Percentiles rank a stretch among this genome's conserved stretches.
These are phyloP conservation scores for Diplodia scrobiculata DNA, from an alignment of 2,329 filamentous ascomycete species.

Conservation along the genomic window DNA sequence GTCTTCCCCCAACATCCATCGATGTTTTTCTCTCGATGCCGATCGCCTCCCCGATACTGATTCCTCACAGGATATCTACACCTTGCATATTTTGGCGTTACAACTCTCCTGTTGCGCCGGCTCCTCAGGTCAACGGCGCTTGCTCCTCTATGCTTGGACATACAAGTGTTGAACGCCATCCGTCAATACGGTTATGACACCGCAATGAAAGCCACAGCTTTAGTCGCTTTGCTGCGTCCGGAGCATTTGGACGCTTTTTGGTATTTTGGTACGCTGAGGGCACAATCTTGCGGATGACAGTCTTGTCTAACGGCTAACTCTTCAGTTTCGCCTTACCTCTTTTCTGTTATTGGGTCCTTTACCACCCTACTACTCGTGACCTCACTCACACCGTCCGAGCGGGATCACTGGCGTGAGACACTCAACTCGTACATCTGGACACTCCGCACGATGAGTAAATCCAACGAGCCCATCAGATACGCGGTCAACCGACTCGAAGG, in stretches of 20 bases:
- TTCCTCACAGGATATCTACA: slow-evolving; percentile 25
- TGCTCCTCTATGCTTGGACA: slow-evolving; percentile 31
- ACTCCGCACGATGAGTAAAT: slow-evolving; percentile 43
- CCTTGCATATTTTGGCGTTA: slow-evolving; percentile 30
- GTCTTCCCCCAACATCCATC: background rate
- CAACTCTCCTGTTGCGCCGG: slow-evolving; percentile 29
- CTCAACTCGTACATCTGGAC: slow-evolving; percentile 31
- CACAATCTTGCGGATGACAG: background rate
- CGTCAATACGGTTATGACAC: slow-evolving; percentile 26
- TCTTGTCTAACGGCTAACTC: background rate
- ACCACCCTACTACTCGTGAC: slow-evolving; percentile 30
- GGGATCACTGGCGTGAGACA: slow-evolving; percentile 30
- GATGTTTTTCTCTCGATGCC: background rate
- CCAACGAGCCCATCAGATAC: slow-evolving; percentile 44
- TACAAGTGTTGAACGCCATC: slow-evolving; percentile 23
- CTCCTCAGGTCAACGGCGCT: slow-evolving; percentile 31
- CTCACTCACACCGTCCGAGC: slow-evolving; percentile 27
- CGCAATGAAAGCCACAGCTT: slow-evolving; percentile 28
- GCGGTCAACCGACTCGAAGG: slow-evolving; percentile 46
- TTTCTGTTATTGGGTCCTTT: slow-evolving; percentile 31
- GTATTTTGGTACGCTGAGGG: slow-evolving; percentile 26
- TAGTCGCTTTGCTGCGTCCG: slow-evolving; percentile 29
- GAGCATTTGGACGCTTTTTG: slow-evolving; percentile 32
- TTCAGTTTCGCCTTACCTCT: slow-evolving; percentile 27
- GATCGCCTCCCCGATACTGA: slow-evolving; percentile 22